Evolutionary conservation across 2,329 filamentous ascomycete species (phyloP), one percentile per base, ranked within the genome.

Genomic region (Penicillium hordei): DNA sequence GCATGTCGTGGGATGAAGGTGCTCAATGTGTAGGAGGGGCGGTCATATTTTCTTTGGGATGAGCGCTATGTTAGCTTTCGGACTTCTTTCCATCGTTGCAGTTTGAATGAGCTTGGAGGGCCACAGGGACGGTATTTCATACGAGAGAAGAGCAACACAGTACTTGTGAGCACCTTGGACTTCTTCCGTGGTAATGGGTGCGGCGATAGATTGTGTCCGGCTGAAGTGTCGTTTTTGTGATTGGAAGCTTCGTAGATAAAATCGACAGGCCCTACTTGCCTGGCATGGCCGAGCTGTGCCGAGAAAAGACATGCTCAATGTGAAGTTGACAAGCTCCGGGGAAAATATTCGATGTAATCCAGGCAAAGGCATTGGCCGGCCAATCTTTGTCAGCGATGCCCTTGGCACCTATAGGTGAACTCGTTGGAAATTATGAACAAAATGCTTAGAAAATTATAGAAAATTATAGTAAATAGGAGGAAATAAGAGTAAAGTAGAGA

Each of bases 1-100:
- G 89, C 83, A 31, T 87, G 82, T 3, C 80, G 80, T 1, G 91
- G 92, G 60, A 97, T 84, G 76, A 97, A 96, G 60, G 90, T 88
- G 62, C 90, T 88, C 59, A 97, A 86, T 36, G 94, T 84, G 72
- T 91, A 91, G 17, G 94, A 92, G 62, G 95, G 90, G 55, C 92
- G 89, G 75, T 99, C 94, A 75, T 91, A 91, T 73, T 88, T 89
- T 73, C 92, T 95, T 65, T 21, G 23, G 23, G 10, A 42, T 15
- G 31, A 21, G n/a, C 0, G 10, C 2, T 42, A 10, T 8, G 27
- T 57, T 42, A 57, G 55, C 10, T 23, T 25, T 48, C 21, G 21
- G 8, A 34, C 7, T 27, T 42, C 1, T 17, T n/a, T 23, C 19
- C n/a, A 23, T 38, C 1, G 23, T 13, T 2, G n/a, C 13, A 31